phyloP scores from a whole-genome alignment of 345 rosid species.

The Aurinia saxatilis region DNA sequence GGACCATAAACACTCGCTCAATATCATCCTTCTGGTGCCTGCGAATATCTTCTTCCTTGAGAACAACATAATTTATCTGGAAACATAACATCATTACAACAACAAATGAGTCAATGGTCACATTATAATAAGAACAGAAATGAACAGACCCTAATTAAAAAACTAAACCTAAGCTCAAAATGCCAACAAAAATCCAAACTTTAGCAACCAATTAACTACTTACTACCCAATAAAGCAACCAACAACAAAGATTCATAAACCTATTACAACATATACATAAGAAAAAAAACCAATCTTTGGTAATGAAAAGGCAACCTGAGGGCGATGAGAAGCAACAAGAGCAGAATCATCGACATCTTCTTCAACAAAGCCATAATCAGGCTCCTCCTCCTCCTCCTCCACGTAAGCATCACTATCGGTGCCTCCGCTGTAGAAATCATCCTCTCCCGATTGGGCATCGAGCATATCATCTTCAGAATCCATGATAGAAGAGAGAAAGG shows the following conservation, averaged over 20 bases:
- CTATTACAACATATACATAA: background rate
- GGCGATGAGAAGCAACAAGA: conserved; percentile 32
- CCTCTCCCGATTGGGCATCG: conserved; percentile 60
- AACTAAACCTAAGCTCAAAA: conserved; percentile 1
- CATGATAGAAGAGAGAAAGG: conserved; percentile 33
- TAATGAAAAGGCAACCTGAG: conserved; percentile 53
- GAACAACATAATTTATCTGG: conserved; percentile 57
- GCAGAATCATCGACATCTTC: conserved; percentile 48
- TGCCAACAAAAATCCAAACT: background rate
- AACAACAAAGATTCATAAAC: no score
- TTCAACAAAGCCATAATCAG: conserved; percentile 46
- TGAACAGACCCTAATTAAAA: conserved; percentile 16
- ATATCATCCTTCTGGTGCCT: conserved; percentile 67
- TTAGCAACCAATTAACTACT: background rate
- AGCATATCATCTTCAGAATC: conserved; percentile 68
- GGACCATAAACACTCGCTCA: conserved; percentile 59
- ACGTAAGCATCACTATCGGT: conserved; percentile 52
- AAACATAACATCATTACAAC: conserved; percentile 15
- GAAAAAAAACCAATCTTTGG: no score
- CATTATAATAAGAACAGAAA: conserved; percentile 2
- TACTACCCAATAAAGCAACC: background rate
- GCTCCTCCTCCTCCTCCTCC: no score
- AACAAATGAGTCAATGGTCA: background rate
- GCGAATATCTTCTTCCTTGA: conserved; percentile 66
- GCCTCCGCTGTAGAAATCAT: conserved; percentile 66